phyloP scores from a whole-genome alignment of 108 stramenopile genomes.

The Cyclotella distinguenda region DNA sequence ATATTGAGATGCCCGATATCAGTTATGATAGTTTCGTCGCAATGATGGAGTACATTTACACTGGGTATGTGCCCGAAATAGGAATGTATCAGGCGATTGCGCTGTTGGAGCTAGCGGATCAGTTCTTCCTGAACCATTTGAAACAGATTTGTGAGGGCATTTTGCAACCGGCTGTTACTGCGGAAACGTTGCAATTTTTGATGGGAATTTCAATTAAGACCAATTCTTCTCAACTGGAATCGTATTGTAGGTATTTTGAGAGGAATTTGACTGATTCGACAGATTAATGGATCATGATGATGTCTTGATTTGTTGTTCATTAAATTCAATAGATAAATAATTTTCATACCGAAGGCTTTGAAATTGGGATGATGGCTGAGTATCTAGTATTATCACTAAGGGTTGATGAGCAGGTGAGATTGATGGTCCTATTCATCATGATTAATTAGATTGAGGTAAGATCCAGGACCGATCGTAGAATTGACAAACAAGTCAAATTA shows the following conservation, averaged over 20 bases:
- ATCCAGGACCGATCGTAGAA: too few species aligned
- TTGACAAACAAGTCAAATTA: too few species aligned
- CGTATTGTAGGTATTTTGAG: constrained; percentile 79
- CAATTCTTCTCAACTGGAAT: constrained; percentile 79
- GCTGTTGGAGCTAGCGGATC: constrained; percentile 88
- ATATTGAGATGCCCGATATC: constrained; percentile 85
- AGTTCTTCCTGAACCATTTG: constrained; percentile 90
- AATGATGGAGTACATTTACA: constrained; percentile 93
- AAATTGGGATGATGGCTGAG: too few species aligned
- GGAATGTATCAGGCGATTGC: constrained; percentile 62
- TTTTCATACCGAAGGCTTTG: too few species aligned
- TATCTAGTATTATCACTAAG: too few species aligned
- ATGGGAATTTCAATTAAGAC: constrained; percentile 79
- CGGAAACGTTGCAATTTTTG: constrained; percentile 74
- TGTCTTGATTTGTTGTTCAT: too few species aligned
- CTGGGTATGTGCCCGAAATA: constrained; percentile 61
- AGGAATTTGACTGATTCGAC: constrained; percentile 58
- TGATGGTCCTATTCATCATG: too few species aligned
- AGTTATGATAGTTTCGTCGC: constrained; percentile 76
- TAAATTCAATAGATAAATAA: too few species aligned
- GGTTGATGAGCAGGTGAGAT: too few species aligned
- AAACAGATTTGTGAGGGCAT: constrained; percentile 84
- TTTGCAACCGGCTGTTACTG: constrained; percentile 64
- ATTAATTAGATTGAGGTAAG: too few species aligned
- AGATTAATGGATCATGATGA: too few species aligned